Base-by-base conservation (phyloP, 1,284 basidiomycete genomes). In the Microstroma glucosiphilum region DNA sequence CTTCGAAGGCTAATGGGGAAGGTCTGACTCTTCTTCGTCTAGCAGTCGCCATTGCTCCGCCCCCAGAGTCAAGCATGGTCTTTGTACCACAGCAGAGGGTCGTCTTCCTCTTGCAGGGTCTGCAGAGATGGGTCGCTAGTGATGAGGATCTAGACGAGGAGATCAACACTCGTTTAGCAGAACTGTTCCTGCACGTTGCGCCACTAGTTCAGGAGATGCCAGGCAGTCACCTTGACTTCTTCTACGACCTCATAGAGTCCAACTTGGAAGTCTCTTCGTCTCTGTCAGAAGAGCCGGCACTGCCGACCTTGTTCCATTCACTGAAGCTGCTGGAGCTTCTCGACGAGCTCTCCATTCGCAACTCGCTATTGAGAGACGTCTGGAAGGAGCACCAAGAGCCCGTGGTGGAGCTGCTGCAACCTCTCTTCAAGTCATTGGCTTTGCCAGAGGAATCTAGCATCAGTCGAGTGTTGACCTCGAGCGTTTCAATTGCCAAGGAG, bases 141-240 rank as follows among this genome's bases (percentile, higher is more conserved):
- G 83, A 84, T 30, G 90, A 91, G 57, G 89, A 88, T 17, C 86
- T 88, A 13, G 80, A 85, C 25, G 83, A 83, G 46, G 86, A 89
- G 65, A 83, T 93, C 1, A 88, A 93, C 71, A 86, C 85, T 59
- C 85, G 85, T 57, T 86, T 96, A 80, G 86, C 89, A 0, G 80
- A 87, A 64, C 79, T 96, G 0, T 91, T 92, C 73, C 80, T 85
- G 42, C 83, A 89, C 62, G 82, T 98, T 1, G 88, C 87, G 1
- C 92, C 94, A 0, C 89, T 97, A 56, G 81, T 98, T 59, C 92
- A 97, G 78, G 89, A 87, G 71, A 83, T 96, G 0, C 82, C 86
- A 4, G 96, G 96, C 0, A 83, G 84, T 0, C 96, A 97, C 78
- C 94, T 94, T 90, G 89, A 92, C 58, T 85, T 92, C 55, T 87